Evolutionary conservation across 148 eudicot species (phyloP).

Genomic region (Rhododendron griersonianum): DNA sequence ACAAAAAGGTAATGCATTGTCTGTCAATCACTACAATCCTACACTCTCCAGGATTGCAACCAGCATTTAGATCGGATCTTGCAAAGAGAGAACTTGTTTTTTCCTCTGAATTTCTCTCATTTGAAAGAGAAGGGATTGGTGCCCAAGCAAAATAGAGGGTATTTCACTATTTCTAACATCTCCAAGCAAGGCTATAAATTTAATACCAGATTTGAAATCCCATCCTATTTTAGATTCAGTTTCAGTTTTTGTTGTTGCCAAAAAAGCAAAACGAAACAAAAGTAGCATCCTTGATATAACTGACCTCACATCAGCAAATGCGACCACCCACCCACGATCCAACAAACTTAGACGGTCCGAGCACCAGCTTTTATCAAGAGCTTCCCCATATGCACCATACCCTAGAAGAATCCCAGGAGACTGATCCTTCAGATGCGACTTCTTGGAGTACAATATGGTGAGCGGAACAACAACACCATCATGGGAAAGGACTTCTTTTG

Average conservation of each 20-base stretch:
- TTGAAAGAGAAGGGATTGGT: not conserved
- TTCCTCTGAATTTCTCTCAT: not conserved
- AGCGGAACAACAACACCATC: constrained; percentile 74
- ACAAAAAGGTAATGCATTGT: not conserved
- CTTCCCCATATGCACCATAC: constrained; percentile 96
- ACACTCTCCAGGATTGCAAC: not conserved
- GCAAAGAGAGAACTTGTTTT: not conserved
- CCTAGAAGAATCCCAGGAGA: constrained; percentile 86
- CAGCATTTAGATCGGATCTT: not conserved
- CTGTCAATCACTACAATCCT: not conserved
- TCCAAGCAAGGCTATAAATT: not conserved
- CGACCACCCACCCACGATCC: constrained; percentile 94
- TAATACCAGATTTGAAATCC: not conserved
- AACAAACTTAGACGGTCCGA: constrained; percentile 88
- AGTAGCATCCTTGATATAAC: constrained; percentile 10
- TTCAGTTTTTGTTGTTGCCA: not conserved
- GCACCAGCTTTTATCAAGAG: constrained; percentile 78
- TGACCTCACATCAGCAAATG: constrained; percentile 98
- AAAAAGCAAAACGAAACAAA: not conserved
- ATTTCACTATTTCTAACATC: not conserved
- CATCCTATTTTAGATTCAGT: not conserved
- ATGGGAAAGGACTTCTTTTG: constrained; percentile 60
- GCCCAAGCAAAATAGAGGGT: not conserved
- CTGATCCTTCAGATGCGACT: constrained; percentile 32
- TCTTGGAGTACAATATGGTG: constrained; percentile 60